A percentile compares a stretch with the other conserved stretches of the same genome.
Conservation (phyloP, 2,329 filamentous ascomycete species). For the Alternaria tenuissima region DNA sequence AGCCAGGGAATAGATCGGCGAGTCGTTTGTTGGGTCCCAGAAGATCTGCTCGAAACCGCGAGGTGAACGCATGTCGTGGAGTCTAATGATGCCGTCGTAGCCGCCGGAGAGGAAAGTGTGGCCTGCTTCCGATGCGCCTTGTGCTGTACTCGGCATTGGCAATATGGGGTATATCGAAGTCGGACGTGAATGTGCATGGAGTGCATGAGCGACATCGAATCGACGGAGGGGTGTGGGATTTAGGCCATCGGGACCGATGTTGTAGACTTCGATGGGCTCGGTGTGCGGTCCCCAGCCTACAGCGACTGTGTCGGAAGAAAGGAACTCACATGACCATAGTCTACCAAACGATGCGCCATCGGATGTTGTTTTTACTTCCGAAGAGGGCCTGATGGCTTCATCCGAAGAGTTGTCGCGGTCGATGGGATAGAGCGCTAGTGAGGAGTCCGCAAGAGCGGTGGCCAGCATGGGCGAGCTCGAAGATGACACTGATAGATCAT, state of each 20-base stretch:
- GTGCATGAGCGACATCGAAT: slow-evolving; percentile 40
- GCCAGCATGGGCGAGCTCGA: slow-evolving; percentile 58
- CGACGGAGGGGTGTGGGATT: slow-evolving; percentile 49
- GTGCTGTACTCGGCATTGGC: slow-evolving; percentile 47
- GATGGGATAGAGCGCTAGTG: slow-evolving; percentile 58
- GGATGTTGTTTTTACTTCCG: slow-evolving; percentile 26
- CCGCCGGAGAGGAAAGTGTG: slow-evolving; percentile 67
- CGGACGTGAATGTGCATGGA: slow-evolving; percentile 11
- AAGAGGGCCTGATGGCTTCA: slow-evolving; percentile 30
- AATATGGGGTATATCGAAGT: slow-evolving; percentile 58
- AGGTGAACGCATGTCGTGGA: slow-evolving; percentile 68
- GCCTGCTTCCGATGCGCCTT: slow-evolving; percentile 49
- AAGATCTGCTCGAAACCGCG: slow-evolving; percentile 59
- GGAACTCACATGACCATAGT: slow-evolving; percentile 62
- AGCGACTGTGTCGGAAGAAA: slow-evolving; percentile 60
- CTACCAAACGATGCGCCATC: slow-evolving; percentile 31
- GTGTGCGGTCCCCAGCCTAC: slow-evolving; percentile 58
- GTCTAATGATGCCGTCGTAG: slow-evolving; percentile 64
- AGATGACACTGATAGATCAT: slow-evolving; percentile 58
- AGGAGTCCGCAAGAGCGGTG: slow-evolving; percentile 58
- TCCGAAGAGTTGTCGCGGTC: slow-evolving; percentile 32
- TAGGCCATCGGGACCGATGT: slow-evolving; percentile 58
- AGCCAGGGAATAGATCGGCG: slow-evolving; percentile 66
- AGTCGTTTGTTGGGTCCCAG: slow-evolving; percentile 64
- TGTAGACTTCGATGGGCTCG: slow-evolving; percentile 60